Base-by-base conservation (phyloP, 768 basidiomycete genomes). In the Hortiboletus campestris region DNA sequence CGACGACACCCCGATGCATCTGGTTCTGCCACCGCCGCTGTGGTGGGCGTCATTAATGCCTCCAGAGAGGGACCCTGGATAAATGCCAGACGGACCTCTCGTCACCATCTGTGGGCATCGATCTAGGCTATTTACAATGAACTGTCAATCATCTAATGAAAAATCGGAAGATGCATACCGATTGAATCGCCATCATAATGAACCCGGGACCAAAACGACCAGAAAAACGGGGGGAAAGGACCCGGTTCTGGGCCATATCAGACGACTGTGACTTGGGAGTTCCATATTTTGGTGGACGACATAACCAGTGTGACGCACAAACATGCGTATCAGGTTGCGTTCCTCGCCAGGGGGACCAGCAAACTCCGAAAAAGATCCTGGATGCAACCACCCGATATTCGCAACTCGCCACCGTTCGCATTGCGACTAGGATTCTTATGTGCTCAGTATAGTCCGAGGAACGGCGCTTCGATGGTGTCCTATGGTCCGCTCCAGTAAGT, bases 141-240 rank as follows among this genome's bases (percentile, higher is more conserved):
- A 47, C 22, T 14, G 38, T 48, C 49, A 41, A 44, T 10, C 14
- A 49, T 31, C 36, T 47, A 35, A 51, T 36, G 29, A 42, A 43
- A 57, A 58, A 45, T 51, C 36, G 53, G 53, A 57, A 55, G 29
- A 46, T 43, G 49, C 50, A 49, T 44, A 65, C 66, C 10, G 35
- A 52, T 35, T 4, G 41, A 29, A 36, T 49, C 4, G 17, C 8
- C 35, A 14, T 7, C 25, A 16, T 28, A 22, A 58, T 46, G 36
- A 32, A 44, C 11, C 31, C 12, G 2, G 20, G 28, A 6, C 28
- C 13, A 44, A 35, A 16, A 22, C 58, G 49, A 39, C 46, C 19
- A 19, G 44, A 28, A 20, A 52, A 38, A 39, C 42, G 38, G 36
- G 6, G 25, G 34, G 25, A 45, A 17, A 51, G 41, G 16, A n/a